Percentiles rank a stretch among this genome's conserved stretches.
Evolutionary conservation across 2,329 filamentous ascomycete genomes (phyloP).

Genomic region (Setomelanomma holmii): DNA sequence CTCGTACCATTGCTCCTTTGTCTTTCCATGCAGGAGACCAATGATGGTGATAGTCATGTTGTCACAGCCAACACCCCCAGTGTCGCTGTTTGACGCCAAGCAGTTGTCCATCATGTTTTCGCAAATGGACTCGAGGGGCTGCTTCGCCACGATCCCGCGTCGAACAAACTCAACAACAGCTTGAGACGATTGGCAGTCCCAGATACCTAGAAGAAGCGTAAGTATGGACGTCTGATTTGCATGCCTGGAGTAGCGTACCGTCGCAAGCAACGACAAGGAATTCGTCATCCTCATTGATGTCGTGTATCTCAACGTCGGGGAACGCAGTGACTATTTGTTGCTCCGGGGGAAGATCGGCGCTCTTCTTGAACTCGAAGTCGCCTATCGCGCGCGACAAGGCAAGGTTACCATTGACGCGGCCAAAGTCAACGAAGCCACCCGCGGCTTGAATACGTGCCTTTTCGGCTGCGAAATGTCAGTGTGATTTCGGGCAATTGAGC

Average conservation of each 20-base stretch:
- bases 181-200: constrained; percentile 99
- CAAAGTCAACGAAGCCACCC: constrained; percentile 97
- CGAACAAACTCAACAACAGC: constrained; percentile 96
- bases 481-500: background rate
- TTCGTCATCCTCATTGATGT: constrained; percentile 91
- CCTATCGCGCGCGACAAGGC: constrained; percentile 96
- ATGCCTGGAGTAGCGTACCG: constrained; percentile 36
- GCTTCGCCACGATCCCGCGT: constrained; percentile 94
- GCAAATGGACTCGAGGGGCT: constrained; percentile 92
- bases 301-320: constrained; percentile 91
- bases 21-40: constrained; percentile 87
- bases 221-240: constrained; percentile 8
- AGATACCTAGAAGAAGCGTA: constrained; percentile 74
- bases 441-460: constrained; percentile 95
- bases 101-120: constrained; percentile 99
- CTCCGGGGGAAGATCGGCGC: constrained; percentile 93
- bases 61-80: constrained; percentile 95
- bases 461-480: constrained; percentile 69
- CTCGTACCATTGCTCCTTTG: constrained; percentile 98
- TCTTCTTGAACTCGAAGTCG: constrained; percentile 99
- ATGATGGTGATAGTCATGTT: constrained; percentile 99
- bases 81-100: constrained; percentile 95
- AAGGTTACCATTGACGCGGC: constrained; percentile 96
- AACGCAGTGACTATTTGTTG: constrained; percentile 98
- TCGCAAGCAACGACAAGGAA: constrained; percentile 65